Conservation (phyloP, 2,329 filamentous ascomycete genomes). For the Geosmithia morbida region DNA sequence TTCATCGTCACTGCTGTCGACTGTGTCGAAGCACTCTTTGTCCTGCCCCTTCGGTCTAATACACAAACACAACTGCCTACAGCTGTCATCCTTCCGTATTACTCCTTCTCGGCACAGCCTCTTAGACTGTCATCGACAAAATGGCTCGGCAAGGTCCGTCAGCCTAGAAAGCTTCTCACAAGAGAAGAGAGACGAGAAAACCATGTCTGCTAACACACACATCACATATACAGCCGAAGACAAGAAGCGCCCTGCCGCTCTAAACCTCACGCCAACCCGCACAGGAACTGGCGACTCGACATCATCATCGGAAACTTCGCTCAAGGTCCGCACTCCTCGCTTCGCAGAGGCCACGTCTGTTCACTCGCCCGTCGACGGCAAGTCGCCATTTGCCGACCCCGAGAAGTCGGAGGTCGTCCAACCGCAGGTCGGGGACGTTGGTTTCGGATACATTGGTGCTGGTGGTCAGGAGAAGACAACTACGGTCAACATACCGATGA, state of each 20-base stretch:
- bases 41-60: not conserved
- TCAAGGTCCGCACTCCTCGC: constrained; percentile 61
- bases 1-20: constrained; percentile 3
- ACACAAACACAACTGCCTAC: not conserved
- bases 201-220: not conserved
- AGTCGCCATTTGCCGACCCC: constrained; percentile 45
- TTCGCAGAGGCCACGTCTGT: constrained; percentile 73
- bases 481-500: constrained; percentile 45
- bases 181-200: not conserved
- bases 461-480: constrained; percentile 29
- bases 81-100: too few relatives aligned
- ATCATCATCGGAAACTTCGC: constrained; percentile 37
- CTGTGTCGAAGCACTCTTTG: constrained; percentile 4
- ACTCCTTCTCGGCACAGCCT: not conserved
- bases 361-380: constrained; percentile 56
- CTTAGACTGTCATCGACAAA: constrained; percentile 7
- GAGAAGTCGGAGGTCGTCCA: constrained; percentile 40
- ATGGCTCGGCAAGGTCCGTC: constrained; percentile 26
- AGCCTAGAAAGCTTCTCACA: not conserved
- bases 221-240: constrained; percentile 23
- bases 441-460: constrained; percentile 74
- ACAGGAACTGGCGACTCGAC: constrained; percentile 34
- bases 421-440: constrained; percentile 69
- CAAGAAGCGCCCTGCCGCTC: constrained; percentile 40
- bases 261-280: constrained; percentile 35